A percentile compares a stretch with the other conserved stretches of the same genome.
Evolutionary conservation across 371 early-diverging fungal genomes (phyloP).

Genomic region (Mortierella sp.): DNA sequence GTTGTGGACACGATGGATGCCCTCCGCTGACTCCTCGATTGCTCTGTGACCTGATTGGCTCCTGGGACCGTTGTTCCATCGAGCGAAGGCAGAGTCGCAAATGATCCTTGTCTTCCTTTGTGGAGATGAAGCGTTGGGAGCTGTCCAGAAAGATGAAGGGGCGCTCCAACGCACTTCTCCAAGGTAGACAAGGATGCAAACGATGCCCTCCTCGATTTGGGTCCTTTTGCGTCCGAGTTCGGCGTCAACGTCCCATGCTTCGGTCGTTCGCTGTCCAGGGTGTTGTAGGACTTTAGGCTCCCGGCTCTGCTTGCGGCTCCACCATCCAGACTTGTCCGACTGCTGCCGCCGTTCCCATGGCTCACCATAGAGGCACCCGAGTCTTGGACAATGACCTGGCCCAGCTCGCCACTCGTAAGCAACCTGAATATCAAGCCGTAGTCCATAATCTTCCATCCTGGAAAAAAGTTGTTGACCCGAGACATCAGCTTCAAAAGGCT

Average conservation of each 20-base stretch:
- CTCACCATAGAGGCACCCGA: slow-evolving; percentile 4
- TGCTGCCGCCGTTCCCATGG: neutral
- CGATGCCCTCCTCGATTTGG: slow-evolving; percentile 6
- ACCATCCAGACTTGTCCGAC: neutral
- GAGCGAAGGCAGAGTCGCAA: slow-evolving; percentile 5
- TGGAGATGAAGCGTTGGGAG: neutral
- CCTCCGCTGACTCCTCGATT: slow-evolving; percentile 34
- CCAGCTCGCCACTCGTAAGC: slow-evolving; percentile 35
- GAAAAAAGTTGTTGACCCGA: slow-evolving; percentile 50
- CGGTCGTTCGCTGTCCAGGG: neutral
- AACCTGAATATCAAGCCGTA: slow-evolving; percentile 41
- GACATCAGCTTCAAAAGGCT: slow-evolving; percentile 41
- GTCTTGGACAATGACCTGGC: slow-evolving; percentile 10
- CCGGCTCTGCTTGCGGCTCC: neutral
- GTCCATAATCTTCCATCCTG: slow-evolving; percentile 53
- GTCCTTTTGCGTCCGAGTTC: neutral
- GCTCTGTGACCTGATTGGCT: slow-evolving; percentile 19
- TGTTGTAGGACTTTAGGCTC: neutral
- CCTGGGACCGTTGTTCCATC: slow-evolving; percentile 12
- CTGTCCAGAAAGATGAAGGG: neutral
- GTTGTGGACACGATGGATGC: slow-evolving; percentile 26
- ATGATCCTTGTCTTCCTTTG: neutral
- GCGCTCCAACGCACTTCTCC: neutral
- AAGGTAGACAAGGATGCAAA: slow-evolving; percentile 10
- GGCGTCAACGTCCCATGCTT: neutral